These are phyloP conservation scores for Phytophthora cactorum DNA, from an alignment of 352 stramenopile species.

Conservation along the genomic window DNA sequence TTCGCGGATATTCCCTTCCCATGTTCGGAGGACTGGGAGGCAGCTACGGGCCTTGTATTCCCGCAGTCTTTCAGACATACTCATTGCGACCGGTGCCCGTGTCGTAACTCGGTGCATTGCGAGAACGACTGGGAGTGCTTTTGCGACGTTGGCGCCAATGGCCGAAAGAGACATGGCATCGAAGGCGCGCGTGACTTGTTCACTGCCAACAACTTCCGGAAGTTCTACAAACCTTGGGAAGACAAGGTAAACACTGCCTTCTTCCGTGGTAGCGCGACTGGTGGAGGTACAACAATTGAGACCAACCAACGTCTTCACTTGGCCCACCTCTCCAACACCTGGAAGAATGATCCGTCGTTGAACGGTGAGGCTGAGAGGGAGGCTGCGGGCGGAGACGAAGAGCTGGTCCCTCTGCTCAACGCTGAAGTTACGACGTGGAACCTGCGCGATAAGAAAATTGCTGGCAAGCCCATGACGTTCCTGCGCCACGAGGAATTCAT, in stretches of 20 bases:
- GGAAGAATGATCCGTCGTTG: constrained; percentile 89
- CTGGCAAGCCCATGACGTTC: constrained; percentile 95
- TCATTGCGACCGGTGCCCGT: constrained; percentile 81
- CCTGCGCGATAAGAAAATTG: constrained; percentile 97
- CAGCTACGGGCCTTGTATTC: constrained; percentile 91
- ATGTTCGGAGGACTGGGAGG: constrained; percentile 96
- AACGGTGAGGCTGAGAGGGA: constrained; percentile 70
- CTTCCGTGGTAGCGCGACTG: constrained; percentile 97
- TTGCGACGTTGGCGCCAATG: constrained; percentile 61
- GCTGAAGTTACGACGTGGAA: constrained; percentile 97
- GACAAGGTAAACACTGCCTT: constrained; percentile 98
- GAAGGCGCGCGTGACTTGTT: constrained; percentile 93
- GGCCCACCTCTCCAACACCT: constrained; percentile 91
- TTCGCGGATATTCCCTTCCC: constrained; percentile 99
- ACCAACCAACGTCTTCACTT: constrained; percentile 98
- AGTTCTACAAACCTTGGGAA: constrained; percentile 96
- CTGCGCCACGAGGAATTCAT: constrained; percentile 81
- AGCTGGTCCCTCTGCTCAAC: constrained; percentile 93
- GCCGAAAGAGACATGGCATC: constrained; percentile 79
- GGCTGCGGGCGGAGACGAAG: constrained; percentile 17
- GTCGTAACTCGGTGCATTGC: constrained; percentile 65
- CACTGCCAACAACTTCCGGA: constrained; percentile 96
- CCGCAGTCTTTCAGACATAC: constrained; percentile 92
- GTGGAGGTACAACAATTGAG: constrained; percentile 93
- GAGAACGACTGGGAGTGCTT: constrained; percentile 86